Base-by-base conservation (phyloP, 345 rosid species). In the Viola odorata region DNA sequence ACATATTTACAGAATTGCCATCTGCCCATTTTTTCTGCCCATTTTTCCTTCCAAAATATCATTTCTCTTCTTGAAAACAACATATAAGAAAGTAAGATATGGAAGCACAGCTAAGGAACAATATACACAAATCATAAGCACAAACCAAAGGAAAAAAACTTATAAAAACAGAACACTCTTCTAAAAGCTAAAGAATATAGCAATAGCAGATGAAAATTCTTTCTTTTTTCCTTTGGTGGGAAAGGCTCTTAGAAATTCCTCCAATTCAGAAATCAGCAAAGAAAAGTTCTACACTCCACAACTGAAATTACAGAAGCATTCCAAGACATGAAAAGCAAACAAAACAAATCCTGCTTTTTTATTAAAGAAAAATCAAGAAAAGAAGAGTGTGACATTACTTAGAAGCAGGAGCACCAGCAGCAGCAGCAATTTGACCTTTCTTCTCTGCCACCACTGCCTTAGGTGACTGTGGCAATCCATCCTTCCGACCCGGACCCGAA, bases 361-460 rank as follows among this genome's bases (percentile, higher is more conserved):
- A 13, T 4, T 37, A 63, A 36, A 36, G 4, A 4, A 10, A 6
- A 60, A 47, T 47, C 0, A 44, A 38, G 0, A 12, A 53, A 37
- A 39, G 12, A 7, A 67, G 40, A 36, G 7, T 23, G 16, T 37
- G 15, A 9, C 12, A 1, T 67, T 80, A 83, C 88, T 81, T 83
- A 40, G 85, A 67, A 74, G 79, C 76, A 61, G 85, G 73, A 74
- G 80, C 74, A 68, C 57, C 58, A 16, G 41, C 41, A 41, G 41
- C 60, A 62, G 45, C 70, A 55, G 57, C 53, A 60, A 23, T 60
- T 57, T 68, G 66, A 56, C 44, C 44, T 69, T 80, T 79, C 72
- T 80, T 73, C 65, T 80, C 85, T 52, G 69, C 73, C 53, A 50
- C 65, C 32, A 45, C 66, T 15, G 73, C 75, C 63, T 79, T 77